Conservation (phyloP, 352 stramenopile species). For the Phytopythium oedochilum region DNA sequence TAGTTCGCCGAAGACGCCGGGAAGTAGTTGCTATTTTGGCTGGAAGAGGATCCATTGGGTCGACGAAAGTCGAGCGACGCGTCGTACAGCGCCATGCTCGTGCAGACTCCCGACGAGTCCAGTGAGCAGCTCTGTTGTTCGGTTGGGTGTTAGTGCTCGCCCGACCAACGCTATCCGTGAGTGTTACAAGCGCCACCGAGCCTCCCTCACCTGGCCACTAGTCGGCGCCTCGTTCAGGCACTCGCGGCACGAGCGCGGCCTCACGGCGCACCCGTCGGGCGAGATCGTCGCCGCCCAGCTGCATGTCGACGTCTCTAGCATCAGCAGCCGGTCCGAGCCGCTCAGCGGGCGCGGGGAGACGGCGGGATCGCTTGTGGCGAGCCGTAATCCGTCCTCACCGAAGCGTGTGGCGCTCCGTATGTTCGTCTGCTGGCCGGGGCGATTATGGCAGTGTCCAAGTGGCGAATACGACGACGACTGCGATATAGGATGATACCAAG, state of each 20-base stretch:
- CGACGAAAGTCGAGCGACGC: slow-evolving; percentile 1
- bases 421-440: neutral
- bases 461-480: slow-evolving; percentile 4
- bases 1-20: slow-evolving; percentile 19
- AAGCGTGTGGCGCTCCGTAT: neutral
- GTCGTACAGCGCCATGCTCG: slow-evolving; percentile 2
- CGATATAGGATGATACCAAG: too few relatives aligned
- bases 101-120: slow-evolving; percentile 4
- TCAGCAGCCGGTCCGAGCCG: neutral
- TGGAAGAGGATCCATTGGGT: neutral
- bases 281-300: slow-evolving; percentile 5
- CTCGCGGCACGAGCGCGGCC: slow-evolving; percentile 19
- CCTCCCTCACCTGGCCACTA: slow-evolving; percentile 1
- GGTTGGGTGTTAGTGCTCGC: too few relatives aligned
- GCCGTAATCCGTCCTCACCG: neutral
- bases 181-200: too few relatives aligned
- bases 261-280: neutral
- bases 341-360: too few relatives aligned
- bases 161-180: too few relatives aligned
- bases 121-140: neutral
- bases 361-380: neutral
- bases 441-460: neutral
- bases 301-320: slow-evolving; percentile 1
- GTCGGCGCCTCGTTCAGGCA: slow-evolving; percentile 22
- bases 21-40: slow-evolving; percentile 20